Base-by-base conservation (phyloP, 768 basidiomycete species). In the Thelephora aurantiotincta region DNA sequence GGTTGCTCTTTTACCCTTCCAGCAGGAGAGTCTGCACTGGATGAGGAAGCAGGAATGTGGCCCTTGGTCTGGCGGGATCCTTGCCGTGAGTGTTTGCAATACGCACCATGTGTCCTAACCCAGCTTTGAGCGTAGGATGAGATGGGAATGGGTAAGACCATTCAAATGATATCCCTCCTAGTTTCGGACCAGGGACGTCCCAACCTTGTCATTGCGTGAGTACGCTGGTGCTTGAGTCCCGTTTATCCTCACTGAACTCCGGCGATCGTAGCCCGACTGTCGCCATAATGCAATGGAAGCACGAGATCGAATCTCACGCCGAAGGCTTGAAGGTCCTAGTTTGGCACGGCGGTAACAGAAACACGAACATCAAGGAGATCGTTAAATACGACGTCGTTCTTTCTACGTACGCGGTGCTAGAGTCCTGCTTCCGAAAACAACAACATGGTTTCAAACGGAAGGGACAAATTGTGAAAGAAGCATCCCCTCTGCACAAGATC, bases 81-180 rank as follows among this genome's bases (percentile, higher is more conserved):
- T 97, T 46, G 90, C 92, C 16, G 87, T 87, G 63, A 55, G 82
- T 67, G 43, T 48, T 16, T 46, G 45, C 22, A 11, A 33, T 19
- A 35, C 7, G 7, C 38, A 16, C 9, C 26, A 14, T 53, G 26
- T 14, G 20, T 18, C 5, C 35, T 50, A 4, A 46, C 41, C 48
- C 54, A 36, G 51, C 44, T 47, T 42, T 11, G 14, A n/a, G 18
- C 46, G 14, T 54, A 86, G 83, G 87, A 91, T 54, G 88, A 91
- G 64, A 91, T 91, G 88, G 91, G 90, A 88, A 90, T 92, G 88
- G 86, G 85, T 12, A 91, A 92, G 64, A 99, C 94, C 0, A 98
- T 99, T 50, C 96, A 99, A 60, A 90, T 92, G 54, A 93, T 99
- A 44, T 75, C 92, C 1, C 71, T 98, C 35, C 71, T 99, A 34